A percentile compares a stretch with the other conserved stretches of the same genome.
phyloP scores from a whole-genome alignment of 2,329 filamentous ascomycete species.

The Calycina marina region DNA sequence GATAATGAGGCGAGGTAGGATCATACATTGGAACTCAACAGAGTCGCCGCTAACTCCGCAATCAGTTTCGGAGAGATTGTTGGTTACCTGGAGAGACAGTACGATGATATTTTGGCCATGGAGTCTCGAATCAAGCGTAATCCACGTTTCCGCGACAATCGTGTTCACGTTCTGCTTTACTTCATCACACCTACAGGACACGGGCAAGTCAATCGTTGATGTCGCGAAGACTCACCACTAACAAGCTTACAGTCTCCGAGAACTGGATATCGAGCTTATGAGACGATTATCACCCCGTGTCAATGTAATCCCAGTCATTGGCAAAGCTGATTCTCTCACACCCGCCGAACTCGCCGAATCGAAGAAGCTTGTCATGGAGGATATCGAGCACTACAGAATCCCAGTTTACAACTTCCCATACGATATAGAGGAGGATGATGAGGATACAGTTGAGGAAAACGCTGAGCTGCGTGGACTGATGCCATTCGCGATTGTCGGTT shows the following conservation, averaged over 20 bases:
- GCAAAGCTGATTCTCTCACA: conserved; percentile 93
- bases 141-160: conserved; percentile 97
- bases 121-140: conserved; percentile 99
- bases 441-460: conserved; percentile 98
- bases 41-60: conserved; percentile 17
- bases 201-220: conserved; percentile 45
- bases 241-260: conserved; percentile 56
- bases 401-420: conserved; percentile 99
- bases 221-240: conserved; percentile 1
- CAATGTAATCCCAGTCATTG: conserved; percentile 98
- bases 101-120: conserved; percentile 97
- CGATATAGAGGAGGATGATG: conserved; percentile 98
- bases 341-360: conserved; percentile 94
- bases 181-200: conserved; percentile 98
- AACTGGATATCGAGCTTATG: conserved; percentile 99
- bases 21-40: conserved; percentile 1
- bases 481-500: conserved; percentile 98
- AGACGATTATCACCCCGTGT: conserved; percentile 95
- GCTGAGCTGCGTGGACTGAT: conserved; percentile 93
- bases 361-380: conserved; percentile 99
- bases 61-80: conserved; percentile 90
- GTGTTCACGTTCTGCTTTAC: conserved; percentile 95
- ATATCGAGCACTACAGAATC: conserved; percentile 99
- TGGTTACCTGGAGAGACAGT: conserved; percentile 96
- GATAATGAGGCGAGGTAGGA: conserved; percentile 92